These are phyloP conservation scores for Fusarium staphyleae DNA, from an alignment of 2,329 filamentous ascomycete genomes.

Conservation along the genomic window DNA sequence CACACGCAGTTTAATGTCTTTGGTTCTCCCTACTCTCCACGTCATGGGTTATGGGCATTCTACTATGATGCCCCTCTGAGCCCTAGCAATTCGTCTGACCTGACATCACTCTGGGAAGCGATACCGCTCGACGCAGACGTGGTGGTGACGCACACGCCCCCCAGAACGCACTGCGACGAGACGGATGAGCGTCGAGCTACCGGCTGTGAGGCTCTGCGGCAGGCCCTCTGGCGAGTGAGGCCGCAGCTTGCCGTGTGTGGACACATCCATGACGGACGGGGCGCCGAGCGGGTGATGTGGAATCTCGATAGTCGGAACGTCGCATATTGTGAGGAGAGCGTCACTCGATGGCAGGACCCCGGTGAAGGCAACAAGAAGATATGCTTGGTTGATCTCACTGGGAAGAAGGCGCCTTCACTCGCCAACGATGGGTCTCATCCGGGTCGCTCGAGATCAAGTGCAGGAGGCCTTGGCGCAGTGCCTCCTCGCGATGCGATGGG, in stretches of 20 bases:
- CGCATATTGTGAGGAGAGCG: constrained; percentile 53
- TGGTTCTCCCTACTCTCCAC: constrained; percentile 72
- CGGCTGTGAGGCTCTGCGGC: constrained; percentile 68
- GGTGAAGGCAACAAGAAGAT: constrained; percentile 62
- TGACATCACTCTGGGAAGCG: constrained; percentile 61
- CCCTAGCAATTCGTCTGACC: constrained; percentile 24
- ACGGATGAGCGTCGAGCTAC: constrained; percentile 47
- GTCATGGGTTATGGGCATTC: constrained; percentile 69
- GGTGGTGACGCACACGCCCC: constrained; percentile 75
- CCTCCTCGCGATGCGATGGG: neutral
- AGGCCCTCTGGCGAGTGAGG: constrained; percentile 65
- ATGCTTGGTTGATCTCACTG: constrained; percentile 68
- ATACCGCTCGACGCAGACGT: constrained; percentile 70
- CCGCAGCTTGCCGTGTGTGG: constrained; percentile 73
- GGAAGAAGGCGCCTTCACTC: constrained; percentile 50
- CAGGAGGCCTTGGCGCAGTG: constrained; percentile 9
- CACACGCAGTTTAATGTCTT: constrained; percentile 70
- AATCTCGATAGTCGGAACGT: constrained; percentile 51
- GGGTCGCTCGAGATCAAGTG: constrained; percentile 6
- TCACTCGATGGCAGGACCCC: constrained; percentile 65
- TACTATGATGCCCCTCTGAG: constrained; percentile 57
- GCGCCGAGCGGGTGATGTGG: constrained; percentile 70
- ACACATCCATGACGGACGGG: constrained; percentile 74
- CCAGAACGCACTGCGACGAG: constrained; percentile 65
- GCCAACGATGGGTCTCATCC: constrained; percentile 55